Conservation (phyloP, 2,329 filamentous ascomycete genomes). For the Ceratocystis eucalypticola region DNA sequence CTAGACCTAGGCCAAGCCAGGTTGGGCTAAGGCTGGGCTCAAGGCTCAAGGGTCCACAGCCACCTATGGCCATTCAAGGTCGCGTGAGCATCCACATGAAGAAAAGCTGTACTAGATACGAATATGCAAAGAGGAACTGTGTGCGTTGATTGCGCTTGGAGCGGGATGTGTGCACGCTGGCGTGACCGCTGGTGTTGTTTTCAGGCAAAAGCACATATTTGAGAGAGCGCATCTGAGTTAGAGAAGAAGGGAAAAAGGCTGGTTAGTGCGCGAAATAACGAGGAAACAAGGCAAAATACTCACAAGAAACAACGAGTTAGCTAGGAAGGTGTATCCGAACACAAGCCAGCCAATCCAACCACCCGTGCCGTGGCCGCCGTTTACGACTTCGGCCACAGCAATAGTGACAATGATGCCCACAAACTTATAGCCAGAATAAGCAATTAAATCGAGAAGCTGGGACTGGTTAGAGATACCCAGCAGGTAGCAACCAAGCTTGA, state of each 20-base stretch:
- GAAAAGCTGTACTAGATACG: constrained; percentile 81
- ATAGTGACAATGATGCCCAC: constrained; percentile 90
- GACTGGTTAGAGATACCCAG: constrained; percentile 87
- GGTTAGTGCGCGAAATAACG: not conserved
- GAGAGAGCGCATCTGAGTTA: constrained; percentile 65
- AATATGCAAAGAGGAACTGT: constrained; percentile 87
- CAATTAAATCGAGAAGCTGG: constrained; percentile 83
- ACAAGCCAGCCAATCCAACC: constrained; percentile 80
- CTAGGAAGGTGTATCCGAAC: constrained; percentile 82
- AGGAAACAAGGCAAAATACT: constrained; percentile 24
- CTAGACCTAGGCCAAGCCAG: not conserved
- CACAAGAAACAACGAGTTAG: constrained; percentile 92
- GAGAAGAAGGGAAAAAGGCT: not conserved
- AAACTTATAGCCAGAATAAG: constrained; percentile 97
- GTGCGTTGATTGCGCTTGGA: constrained; percentile 78
- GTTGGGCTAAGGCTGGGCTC: too few relatives aligned
- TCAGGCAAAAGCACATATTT: constrained; percentile 93
- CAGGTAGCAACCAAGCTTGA: constrained; percentile 89
- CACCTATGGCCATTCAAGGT: constrained; percentile 25
- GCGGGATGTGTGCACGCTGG: constrained; percentile 52
- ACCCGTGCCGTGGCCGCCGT: constrained; percentile 65
- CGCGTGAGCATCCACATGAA: constrained; percentile 73
- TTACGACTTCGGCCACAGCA: constrained; percentile 62
- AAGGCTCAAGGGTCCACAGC: not conserved
- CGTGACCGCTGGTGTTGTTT: constrained; percentile 50